phyloP scores from a whole-genome alignment of 208 protist genomes.

The Crithidia acanthocephali region DNA sequence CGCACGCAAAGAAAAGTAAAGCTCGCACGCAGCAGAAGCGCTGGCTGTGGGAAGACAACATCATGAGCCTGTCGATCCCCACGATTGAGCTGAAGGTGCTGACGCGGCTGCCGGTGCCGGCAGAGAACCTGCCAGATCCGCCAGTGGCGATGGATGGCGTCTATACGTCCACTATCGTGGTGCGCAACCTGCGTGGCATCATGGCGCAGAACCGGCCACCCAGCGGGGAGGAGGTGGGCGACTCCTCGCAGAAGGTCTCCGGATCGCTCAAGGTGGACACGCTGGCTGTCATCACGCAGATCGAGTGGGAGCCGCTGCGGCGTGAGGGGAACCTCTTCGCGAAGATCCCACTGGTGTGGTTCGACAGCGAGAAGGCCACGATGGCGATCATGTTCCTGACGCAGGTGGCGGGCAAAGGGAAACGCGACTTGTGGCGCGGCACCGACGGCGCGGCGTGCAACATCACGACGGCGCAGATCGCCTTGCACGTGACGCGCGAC shows the following conservation, averaged over 20 bases:
- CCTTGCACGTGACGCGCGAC: slow-evolving; percentile 63
- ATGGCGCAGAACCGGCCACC: slow-evolving; percentile 61
- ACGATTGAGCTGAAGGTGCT: slow-evolving; percentile 76
- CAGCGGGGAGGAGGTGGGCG: slow-evolving; percentile 43
- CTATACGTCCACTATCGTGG: slow-evolving; percentile 63
- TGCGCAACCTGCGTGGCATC: slow-evolving; percentile 58
- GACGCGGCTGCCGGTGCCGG: slow-evolving; percentile 52
- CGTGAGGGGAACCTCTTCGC: slow-evolving; percentile 67
- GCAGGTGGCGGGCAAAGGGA: slow-evolving; percentile 47
- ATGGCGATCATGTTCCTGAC: slow-evolving; percentile 65
- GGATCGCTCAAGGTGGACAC: slow-evolving; percentile 66
- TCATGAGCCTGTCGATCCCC: slow-evolving; percentile 67
- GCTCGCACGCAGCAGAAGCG: slow-evolving; percentile 76
- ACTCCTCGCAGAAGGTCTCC: slow-evolving; percentile 38
- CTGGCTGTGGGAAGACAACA: slow-evolving; percentile 75
- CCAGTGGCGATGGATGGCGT: slow-evolving; percentile 37
- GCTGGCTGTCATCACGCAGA: slow-evolving; percentile 69
- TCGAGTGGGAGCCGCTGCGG: slow-evolving; percentile 77
- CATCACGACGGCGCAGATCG: slow-evolving; percentile 54
- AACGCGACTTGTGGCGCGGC: slow-evolving; percentile 57
- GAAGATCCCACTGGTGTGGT: slow-evolving; percentile 57
- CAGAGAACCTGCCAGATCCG: slow-evolving; percentile 44
- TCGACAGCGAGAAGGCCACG: slow-evolving; percentile 63
- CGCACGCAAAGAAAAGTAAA: slow-evolving; percentile 46
- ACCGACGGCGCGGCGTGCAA: slow-evolving; percentile 65